These are phyloP conservation scores for Neurospora discreta DNA, from an alignment of 495 filamentous ascomycete species.

Conservation along the genomic window DNA sequence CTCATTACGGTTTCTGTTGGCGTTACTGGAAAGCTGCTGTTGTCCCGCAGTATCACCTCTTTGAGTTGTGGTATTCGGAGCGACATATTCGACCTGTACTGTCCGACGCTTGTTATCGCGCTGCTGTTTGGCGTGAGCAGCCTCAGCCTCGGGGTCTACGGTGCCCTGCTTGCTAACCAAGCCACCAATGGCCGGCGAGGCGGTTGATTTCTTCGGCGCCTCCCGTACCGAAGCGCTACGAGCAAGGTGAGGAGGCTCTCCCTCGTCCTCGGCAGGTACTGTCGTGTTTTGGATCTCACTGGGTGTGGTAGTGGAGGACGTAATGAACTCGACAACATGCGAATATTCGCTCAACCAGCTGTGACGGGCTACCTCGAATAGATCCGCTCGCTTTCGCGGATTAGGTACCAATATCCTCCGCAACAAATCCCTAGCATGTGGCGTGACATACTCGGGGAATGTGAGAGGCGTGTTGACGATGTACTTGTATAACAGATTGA, in stretches of 20 bases:
- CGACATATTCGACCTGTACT: conserved; percentile 96
- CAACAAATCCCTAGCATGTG: conserved; percentile 87
- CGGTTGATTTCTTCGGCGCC: conserved; percentile 54
- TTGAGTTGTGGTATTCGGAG: conserved; percentile 72
- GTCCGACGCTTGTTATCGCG: conserved; percentile 87
- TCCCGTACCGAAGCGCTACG: conserved; percentile 91
- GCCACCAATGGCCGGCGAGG: conserved; percentile 50
- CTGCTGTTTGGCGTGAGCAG: conserved; percentile 39
- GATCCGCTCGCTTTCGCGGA: conserved; percentile 83
- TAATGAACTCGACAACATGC: conserved; percentile 90
- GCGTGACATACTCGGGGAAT: conserved; percentile 97
- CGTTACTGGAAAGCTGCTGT: conserved; percentile 18
- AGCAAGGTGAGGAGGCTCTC: conserved; percentile 54
- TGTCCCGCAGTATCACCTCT: conserved; percentile 30
- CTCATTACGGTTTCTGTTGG: conserved; percentile 41
- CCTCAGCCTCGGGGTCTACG: conserved; percentile 55
- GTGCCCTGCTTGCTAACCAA: conserved; percentile 65
- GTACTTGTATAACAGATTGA: conserved; percentile 98
- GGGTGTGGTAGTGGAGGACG: conserved; percentile 81
- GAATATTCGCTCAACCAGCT: conserved; percentile 97
- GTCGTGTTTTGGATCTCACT: conserved; percentile 78
- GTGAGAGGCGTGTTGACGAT: conserved; percentile 96
- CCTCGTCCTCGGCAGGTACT: conserved; percentile 49
- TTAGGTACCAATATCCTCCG: conserved; percentile 93
- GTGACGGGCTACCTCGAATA: conserved; percentile 96